Percentiles rank a stretch among this genome's conserved stretches.
These are phyloP conservation scores for Endocarpon pusillum DNA, from an alignment of 495 filamentous ascomycete genomes.

Conservation along the genomic window DNA sequence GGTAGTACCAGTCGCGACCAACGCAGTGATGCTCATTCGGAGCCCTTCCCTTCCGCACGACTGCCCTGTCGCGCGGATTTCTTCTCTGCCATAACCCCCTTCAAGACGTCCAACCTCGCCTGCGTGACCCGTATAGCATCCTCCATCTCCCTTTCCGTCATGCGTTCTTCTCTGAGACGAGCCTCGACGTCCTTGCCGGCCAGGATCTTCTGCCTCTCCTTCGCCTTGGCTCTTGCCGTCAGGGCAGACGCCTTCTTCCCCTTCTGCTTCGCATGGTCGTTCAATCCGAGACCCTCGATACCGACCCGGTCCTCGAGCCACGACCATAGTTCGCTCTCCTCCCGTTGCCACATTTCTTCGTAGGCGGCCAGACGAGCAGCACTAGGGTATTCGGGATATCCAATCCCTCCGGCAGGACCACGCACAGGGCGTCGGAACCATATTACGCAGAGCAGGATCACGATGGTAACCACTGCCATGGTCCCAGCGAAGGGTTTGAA, in stretches of 20 bases:
- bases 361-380: constrained; percentile 68
- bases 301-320: constrained; percentile 87
- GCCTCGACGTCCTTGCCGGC: constrained; percentile 20
- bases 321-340: constrained; percentile 86
- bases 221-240: constrained; percentile 2
- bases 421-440: constrained; percentile 40
- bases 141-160: constrained; percentile 65
- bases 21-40: too few species aligned
- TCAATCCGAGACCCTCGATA: constrained; percentile 43
- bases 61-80: constrained; percentile 15
- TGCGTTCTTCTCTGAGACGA: constrained; percentile 47
- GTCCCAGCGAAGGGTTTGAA: constrained; percentile 52
- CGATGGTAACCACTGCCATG: constrained; percentile 37
- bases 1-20: too few species aligned
- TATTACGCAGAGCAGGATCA: constrained; percentile 36
- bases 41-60: background rate
- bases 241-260: constrained; percentile 1
- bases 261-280: constrained; percentile 10
- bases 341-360: constrained; percentile 79
- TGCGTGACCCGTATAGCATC: constrained; percentile 76
- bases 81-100: constrained; percentile 47
- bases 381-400: constrained; percentile 17
- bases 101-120: constrained; percentile 58
- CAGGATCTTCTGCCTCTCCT: constrained; percentile 10
- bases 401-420: constrained; percentile 22